Conservation (phyloP, 208 protist species). For the Leishmania mexicana region DNA sequence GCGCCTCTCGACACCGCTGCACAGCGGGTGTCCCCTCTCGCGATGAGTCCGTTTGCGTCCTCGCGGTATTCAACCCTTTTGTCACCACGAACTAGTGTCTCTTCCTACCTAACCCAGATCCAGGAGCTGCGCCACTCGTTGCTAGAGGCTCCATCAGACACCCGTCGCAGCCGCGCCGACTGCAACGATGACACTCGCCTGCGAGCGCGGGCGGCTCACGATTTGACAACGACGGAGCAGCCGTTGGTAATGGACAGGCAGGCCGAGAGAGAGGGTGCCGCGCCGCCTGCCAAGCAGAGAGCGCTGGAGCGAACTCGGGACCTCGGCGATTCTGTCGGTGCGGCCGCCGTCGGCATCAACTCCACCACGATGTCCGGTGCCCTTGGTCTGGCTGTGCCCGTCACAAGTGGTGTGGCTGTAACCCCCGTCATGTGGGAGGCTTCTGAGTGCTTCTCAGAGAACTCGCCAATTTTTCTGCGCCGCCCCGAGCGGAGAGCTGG, state of each 20-base stretch:
- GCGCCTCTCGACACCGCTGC: neutral
- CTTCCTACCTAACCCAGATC: constrained; percentile 3
- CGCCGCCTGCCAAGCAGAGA: neutral
- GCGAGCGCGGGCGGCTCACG: no score
- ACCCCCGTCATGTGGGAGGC: neutral
- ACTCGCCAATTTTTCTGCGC: constrained; percentile 11
- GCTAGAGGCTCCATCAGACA: neutral
- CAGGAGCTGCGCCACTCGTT: constrained; percentile 10
- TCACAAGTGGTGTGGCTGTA: no score
- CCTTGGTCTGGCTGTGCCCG: neutral
- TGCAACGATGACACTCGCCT: neutral
- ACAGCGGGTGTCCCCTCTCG: neutral
- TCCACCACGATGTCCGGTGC: neutral
- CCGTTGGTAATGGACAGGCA: neutral
- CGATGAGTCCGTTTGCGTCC: neutral
- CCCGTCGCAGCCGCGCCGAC: neutral
- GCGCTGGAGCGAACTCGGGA: neutral
- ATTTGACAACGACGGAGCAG: neutral
- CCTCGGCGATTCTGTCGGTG: neutral
- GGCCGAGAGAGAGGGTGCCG: neutral
- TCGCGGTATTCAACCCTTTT: constrained; percentile 2
- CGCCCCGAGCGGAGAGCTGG: neutral
- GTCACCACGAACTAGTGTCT: constrained; percentile 10
- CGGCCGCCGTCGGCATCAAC: neutral
- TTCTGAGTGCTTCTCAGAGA: neutral